These are phyloP conservation scores for Rosa rugosa DNA, from an alignment of 306 rosid species.

Conservation along the genomic window DNA sequence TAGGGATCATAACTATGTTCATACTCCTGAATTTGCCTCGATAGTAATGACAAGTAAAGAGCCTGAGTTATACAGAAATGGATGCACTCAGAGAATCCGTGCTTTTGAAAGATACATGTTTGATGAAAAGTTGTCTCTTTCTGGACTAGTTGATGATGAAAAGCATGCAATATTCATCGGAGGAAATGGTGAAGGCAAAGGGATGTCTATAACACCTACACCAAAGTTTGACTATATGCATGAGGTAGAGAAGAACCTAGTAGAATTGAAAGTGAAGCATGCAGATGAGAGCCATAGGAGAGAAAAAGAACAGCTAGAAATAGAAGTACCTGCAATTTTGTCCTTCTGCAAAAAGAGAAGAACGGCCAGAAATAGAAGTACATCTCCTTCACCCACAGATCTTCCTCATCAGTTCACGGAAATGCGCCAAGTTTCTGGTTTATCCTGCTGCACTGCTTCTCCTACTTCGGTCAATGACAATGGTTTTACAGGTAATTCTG, in stretches of 20 bases:
- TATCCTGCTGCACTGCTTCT: constrained; percentile 34
- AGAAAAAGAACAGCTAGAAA: constrained; percentile 37
- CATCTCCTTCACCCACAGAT: constrained; percentile 26
- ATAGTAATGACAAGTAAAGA: constrained; percentile 69
- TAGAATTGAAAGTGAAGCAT: constrained; percentile 35
- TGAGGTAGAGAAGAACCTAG: constrained; percentile 36
- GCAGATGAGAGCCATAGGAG: constrained; percentile 32
- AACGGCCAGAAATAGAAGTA: constrained; percentile 23
- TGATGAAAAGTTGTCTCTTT: constrained; percentile 47
- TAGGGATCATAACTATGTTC: constrained; percentile 43
- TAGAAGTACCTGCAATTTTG: constrained; percentile 22
- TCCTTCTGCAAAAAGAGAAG: constrained; percentile 40
- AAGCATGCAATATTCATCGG: constrained; percentile 36
- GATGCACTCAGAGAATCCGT: constrained; percentile 83
- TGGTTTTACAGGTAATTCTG: constrained; percentile 34
- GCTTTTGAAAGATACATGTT: constrained; percentile 68
- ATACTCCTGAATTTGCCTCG: constrained; percentile 63
- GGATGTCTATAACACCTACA: constrained; percentile 26
- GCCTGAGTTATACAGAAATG: constrained; percentile 65
- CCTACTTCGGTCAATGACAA: constrained; percentile 23
- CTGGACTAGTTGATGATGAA: constrained; percentile 49
- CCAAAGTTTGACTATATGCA: constrained; percentile 31
- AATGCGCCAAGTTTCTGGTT: constrained; percentile 32
- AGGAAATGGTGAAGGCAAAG: constrained; percentile 45
- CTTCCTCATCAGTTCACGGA: constrained; percentile 33